phyloP scores from a whole-genome alignment of 306 rosid species.

The Calophaca sinica region DNA sequence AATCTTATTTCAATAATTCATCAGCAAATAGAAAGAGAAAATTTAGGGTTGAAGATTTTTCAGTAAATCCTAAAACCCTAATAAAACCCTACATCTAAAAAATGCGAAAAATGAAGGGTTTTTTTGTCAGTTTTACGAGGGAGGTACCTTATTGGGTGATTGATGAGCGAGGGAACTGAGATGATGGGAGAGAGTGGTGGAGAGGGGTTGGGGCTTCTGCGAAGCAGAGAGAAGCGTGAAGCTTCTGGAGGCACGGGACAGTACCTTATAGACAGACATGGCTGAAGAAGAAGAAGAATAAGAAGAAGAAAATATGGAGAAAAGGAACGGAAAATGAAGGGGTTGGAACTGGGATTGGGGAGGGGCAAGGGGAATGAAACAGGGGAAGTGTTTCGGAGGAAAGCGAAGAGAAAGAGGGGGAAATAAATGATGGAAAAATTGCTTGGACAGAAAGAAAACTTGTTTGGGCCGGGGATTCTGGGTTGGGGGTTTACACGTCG shows the following conservation, averaged over 20 bases:
- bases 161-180: constrained; percentile 56
- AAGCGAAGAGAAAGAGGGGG: background rate
- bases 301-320: background rate
- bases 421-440: background rate
- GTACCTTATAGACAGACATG: constrained; percentile 69
- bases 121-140: background rate
- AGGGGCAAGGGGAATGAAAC: background rate
- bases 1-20: background rate
- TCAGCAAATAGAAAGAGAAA: background rate
- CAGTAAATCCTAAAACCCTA: constrained; percentile 31
- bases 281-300: constrained; percentile 45
- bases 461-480: background rate
- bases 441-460: constrained; percentile 45
- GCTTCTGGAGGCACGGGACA: constrained; percentile 64
- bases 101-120: background rate
- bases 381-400: background rate
- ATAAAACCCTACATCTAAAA: constrained; percentile 58
- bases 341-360: background rate
- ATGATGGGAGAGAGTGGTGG: constrained; percentile 54
- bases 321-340: background rate
- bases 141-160: constrained; percentile 60
- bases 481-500: constrained; percentile 5
- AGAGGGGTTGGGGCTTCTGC: constrained; percentile 46
- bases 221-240: constrained; percentile 58
- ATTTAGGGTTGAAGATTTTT: background rate